Evolutionary conservation across 1,139 yeast genomes (phyloP), one percentile per base, ranked within the genome.

Genomic region (Geotrichum candidum): DNA sequence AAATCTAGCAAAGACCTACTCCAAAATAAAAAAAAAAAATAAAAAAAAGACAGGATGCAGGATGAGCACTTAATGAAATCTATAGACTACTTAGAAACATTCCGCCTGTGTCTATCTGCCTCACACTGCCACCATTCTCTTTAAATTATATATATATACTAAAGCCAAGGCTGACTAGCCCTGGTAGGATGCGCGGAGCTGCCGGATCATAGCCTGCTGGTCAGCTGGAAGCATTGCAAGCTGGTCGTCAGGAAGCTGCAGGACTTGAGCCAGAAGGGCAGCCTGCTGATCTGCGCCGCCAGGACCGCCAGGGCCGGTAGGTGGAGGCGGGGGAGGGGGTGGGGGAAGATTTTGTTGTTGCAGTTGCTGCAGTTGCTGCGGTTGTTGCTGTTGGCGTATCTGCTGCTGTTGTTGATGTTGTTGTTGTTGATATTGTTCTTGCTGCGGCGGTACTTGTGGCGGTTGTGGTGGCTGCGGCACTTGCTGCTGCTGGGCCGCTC

Each of bases 231-330:
- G 78, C 15, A 75, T 76, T 2, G 74, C 75, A 11, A 91, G 76
- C 61, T 90, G 95, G 7, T 82, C 84, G 33, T 87, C 90, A 3
- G 84, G 74, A 67, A 92, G 77, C 23, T 78, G 77, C 63, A 88
- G 73, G 1, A 90, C 71, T 74, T 64, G 86, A 50, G 69, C 68
- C 76, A 69, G 84, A 77, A 77, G 66, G 1, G 73, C 77, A 4
- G 73, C 76, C 64, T 76, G 77, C 45, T 38, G 45, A 1, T 38
- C n/a, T 38, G 45, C 45, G 1, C n/a, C 15, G 18, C 15, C 45
- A 3, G 45, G 2, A 23, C 31, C 35, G 46, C 18, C 51, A 45
- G 57, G 51, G 9, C 23, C 35, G 10, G 51, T 23, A 41, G 50
- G 51, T 31, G 55, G 55, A 50, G 52, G 22, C n/a, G 33, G 33